Evolutionary conservation across 306 rosid species (phyloP).

Genomic region (Cucurbita ficifolia): DNA sequence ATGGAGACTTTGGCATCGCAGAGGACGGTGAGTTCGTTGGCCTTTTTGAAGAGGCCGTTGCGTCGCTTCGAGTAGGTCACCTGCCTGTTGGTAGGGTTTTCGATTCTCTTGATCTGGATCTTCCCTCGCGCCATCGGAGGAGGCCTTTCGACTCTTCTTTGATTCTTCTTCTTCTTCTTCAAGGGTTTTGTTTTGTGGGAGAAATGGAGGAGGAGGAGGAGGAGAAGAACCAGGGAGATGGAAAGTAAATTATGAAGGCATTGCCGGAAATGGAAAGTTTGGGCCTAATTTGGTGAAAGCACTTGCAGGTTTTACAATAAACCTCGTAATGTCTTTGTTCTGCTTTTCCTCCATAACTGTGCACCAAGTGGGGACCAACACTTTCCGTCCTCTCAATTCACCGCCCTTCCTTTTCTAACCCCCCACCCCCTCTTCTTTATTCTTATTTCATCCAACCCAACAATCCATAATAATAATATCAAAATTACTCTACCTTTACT

Average conservation of each 20-base stretch:
- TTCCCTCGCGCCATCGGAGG: conserved; percentile 67
- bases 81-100: conserved; percentile 66
- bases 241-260: background rate
- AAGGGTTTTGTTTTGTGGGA: background rate
- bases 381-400: conserved; percentile 1
- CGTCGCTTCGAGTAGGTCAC: conserved; percentile 79
- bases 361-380: conserved; percentile 19
- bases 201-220: background rate
- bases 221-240: background rate
- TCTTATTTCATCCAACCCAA: too few relatives aligned
- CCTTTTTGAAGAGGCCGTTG: conserved; percentile 81
- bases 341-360: background rate
- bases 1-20: conserved; percentile 80
- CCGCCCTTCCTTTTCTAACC: background rate
- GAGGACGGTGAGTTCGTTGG: conserved; percentile 72
- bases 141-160: too few relatives aligned
- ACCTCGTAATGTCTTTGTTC: conserved; percentile 1
- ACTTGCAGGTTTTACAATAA: conserved; percentile 20
- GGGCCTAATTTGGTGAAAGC: conserved; percentile 40
- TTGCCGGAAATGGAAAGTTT: conserved; percentile 35
- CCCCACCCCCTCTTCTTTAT: too few relatives aligned
- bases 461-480: too few relatives aligned
- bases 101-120: conserved; percentile 92
- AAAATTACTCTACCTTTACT: too few relatives aligned
- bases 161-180: background rate